A percentile compares a stretch with the other conserved stretches of the same genome.
Evolutionary conservation across 352 stramenopile genomes (phyloP).

Genomic region (Phytopythium boreale): DNA sequence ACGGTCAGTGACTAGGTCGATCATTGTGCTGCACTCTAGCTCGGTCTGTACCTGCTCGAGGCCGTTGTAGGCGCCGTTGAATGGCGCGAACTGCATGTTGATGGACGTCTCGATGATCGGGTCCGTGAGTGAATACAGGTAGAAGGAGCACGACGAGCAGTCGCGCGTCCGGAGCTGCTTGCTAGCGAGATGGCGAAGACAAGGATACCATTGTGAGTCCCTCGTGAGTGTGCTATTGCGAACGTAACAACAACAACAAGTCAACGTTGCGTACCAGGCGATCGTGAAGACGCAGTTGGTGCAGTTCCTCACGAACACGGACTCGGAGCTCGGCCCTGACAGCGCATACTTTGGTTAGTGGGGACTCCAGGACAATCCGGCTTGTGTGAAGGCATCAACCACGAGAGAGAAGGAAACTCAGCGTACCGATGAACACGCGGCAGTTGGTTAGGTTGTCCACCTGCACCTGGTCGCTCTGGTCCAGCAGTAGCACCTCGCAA

Average conservation of each 20-base stretch:
- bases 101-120: slow-evolving; percentile 91
- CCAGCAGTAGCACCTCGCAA: slow-evolving; percentile 82
- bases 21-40: neutral
- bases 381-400: neutral
- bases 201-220: neutral
- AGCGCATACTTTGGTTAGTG: neutral
- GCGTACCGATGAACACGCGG: slow-evolving; percentile 80
- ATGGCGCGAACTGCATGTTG: slow-evolving; percentile 85
- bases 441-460: slow-evolving; percentile 88
- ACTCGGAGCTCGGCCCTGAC: slow-evolving; percentile 73
- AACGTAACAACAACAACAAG: neutral
- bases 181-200: slow-evolving; percentile 20
- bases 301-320: slow-evolving; percentile 90
- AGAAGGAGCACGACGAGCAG: slow-evolving; percentile 78
- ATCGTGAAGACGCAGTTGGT: slow-evolving; percentile 88
- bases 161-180: slow-evolving; percentile 91
- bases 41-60: slow-evolving; percentile 37
- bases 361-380: too few species aligned
- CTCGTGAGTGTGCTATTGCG: neutral
- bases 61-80: slow-evolving; percentile 83
- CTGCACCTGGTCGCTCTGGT: slow-evolving; percentile 89
- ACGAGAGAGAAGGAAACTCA: neutral
- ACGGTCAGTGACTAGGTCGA: neutral
- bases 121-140: slow-evolving; percentile 89
- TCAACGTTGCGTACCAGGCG: slow-evolving; percentile 52